phyloP scores from a whole-genome alignment of 2,329 filamentous ascomycete genomes.

The Venturia pyrina region DNA sequence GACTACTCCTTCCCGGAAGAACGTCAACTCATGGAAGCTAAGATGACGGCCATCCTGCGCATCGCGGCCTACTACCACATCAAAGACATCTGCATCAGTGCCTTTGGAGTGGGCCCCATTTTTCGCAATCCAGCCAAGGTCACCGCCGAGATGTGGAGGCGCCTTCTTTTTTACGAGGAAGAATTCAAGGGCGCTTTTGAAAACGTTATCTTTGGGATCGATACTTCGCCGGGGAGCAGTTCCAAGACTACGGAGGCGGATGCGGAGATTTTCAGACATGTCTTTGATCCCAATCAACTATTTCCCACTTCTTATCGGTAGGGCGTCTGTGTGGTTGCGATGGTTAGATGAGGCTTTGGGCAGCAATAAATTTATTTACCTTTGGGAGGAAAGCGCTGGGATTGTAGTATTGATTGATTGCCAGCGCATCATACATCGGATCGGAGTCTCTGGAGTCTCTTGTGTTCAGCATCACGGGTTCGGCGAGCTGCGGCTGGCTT shows the following conservation, averaged over 20 bases:
- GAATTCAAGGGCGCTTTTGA: constrained; percentile 35
- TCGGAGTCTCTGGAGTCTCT: not conserved
- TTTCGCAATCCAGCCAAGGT: constrained; percentile 35
- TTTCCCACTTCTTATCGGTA: constrained; percentile 25
- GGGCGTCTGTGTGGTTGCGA: too few relatives aligned
- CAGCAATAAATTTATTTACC: not conserved
- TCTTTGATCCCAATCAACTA: constrained; percentile 28
- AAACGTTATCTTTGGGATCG: constrained; percentile 36
- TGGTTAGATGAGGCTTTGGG: not conserved
- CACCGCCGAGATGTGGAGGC: constrained; percentile 35
- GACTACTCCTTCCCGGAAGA: constrained; percentile 65
- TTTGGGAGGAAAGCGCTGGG: too few relatives aligned
- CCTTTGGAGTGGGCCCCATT: constrained; percentile 34
- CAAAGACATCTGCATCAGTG: constrained; percentile 31
- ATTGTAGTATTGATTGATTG: not conserved
- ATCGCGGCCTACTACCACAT: constrained; percentile 46
- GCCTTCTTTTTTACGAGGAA: constrained; percentile 31
- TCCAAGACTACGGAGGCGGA: constrained; percentile 9
- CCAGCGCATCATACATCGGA: not conserved
- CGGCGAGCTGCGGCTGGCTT: not conserved
- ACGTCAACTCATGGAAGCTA: constrained; percentile 60
- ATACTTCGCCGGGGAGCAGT: constrained; percentile 18
- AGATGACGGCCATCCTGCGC: constrained; percentile 59
- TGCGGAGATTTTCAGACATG: constrained; percentile 16
- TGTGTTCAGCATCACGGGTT: not conserved